Conservation (phyloP, 805 yeast genomes). For the Lipomyces spencermartinsiae region DNA sequence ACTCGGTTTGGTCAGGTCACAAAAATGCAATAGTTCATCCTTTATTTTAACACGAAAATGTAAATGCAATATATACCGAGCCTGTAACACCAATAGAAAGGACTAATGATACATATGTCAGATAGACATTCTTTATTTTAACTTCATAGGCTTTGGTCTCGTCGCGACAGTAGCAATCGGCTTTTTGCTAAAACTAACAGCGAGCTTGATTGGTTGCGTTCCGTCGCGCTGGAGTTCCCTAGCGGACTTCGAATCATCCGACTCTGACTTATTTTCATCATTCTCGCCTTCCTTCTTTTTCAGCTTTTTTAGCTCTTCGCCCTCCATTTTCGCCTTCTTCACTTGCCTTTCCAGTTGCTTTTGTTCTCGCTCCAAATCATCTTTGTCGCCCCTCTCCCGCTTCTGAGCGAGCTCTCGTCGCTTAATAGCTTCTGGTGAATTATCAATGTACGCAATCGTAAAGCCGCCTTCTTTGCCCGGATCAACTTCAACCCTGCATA, state of each 20-base stretch:
- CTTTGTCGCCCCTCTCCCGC: conserved; percentile 47
- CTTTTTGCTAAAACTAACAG: conserved; percentile 24
- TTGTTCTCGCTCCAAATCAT: conserved; percentile 56
- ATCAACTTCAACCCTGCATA: conserved; percentile 56
- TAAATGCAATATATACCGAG: neutral
- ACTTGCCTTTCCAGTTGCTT: conserved; percentile 62
- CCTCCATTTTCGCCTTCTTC: conserved; percentile 48
- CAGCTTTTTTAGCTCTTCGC: conserved; percentile 12
- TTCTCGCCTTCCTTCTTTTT: conserved; percentile 7
- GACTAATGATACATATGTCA: neutral
- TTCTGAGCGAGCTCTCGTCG: conserved; percentile 51
- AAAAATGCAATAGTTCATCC: neutral
- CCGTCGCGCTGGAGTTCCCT: conserved; percentile 28
- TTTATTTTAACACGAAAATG: neutral
- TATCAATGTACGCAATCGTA: conserved; percentile 61
- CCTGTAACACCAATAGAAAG: neutral
- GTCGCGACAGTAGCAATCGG: neutral
- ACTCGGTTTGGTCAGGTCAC: neutral
- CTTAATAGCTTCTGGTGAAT: conserved; percentile 55
- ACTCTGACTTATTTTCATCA: neutral
- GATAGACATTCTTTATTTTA: conserved; percentile 11
- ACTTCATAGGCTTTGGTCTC: conserved; percentile 22
- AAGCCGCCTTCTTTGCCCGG: conserved; percentile 47
- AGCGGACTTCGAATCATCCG: conserved; percentile 3
- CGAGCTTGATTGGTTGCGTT: conserved; percentile 29